phyloP scores from a whole-genome alignment of 768 basidiomycete genomes.

The Hortiboletus campestris region DNA sequence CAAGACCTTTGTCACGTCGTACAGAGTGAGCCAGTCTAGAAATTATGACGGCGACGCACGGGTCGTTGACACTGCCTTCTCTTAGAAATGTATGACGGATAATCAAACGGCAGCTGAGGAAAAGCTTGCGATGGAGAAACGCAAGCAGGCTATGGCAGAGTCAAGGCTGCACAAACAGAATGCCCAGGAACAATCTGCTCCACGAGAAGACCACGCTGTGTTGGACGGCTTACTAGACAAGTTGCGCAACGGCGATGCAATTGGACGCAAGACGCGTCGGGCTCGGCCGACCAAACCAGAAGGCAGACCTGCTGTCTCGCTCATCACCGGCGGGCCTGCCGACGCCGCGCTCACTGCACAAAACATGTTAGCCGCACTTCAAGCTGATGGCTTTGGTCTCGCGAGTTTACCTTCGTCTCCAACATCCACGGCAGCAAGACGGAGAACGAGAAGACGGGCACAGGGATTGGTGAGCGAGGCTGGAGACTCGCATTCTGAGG shows the following conservation, averaged over 20 bases:
- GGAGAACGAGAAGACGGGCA: conserved; percentile 28
- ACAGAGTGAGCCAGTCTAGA: conserved; percentile 52
- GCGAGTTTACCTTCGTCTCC: conserved; percentile 48
- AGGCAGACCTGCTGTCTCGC: conserved; percentile 22
- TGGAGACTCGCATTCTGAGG: conserved; percentile 29
- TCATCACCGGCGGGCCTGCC: conserved; percentile 30
- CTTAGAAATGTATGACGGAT: conserved; percentile 83
- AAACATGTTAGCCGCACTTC: conserved; percentile 72
- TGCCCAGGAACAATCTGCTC: conserved; percentile 38
- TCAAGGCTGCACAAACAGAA: conserved; percentile 55
- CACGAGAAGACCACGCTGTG: conserved; percentile 53
- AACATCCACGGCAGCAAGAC: conserved; percentile 34
- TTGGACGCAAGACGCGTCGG: conserved; percentile 55
- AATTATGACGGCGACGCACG: not conserved
- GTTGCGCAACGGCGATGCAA: conserved; percentile 65
- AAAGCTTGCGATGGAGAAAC: conserved; percentile 60
- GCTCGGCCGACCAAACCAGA: conserved; percentile 40
- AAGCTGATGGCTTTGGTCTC: conserved; percentile 63
- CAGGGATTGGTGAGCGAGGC: conserved; percentile 38
- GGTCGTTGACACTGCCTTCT: conserved; percentile 2
- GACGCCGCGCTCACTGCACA: conserved; percentile 56
- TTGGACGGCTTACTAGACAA: conserved; percentile 73
- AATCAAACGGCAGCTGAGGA: conserved; percentile 78
- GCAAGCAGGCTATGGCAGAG: conserved; percentile 67
- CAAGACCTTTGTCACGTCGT: conserved; percentile 95